Base-by-base conservation (phyloP, 352 stramenopile species). In the Albugo laibachii region DNA sequence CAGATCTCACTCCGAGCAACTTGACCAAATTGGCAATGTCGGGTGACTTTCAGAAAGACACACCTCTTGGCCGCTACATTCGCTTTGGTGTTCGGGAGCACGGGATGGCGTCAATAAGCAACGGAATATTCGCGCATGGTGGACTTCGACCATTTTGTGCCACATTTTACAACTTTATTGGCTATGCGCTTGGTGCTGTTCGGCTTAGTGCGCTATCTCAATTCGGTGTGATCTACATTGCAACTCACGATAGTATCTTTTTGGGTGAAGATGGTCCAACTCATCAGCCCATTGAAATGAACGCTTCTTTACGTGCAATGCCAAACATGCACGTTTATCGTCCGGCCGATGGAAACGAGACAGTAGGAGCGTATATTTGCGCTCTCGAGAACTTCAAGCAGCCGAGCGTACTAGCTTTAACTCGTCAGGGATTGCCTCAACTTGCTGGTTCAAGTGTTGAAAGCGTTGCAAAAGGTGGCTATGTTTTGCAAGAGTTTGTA, bases 101-200 rank as follows among this genome's bases (percentile, higher is more conserved):
- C 66, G 94, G 66, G 42, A 99, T 99, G 96, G 85, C 86, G 36
- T 89, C 94, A 15, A 96, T 99, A 54, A 95, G 68, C 52, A 99
- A 99, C 65, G 96, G 96, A 59, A 75, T 99, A 47, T 97, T 96
- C 66, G 92, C 95, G 11, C 96, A 99, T 66, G 95, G 95, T 48
- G 92, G 84, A 41, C 68, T 97, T 41, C 84, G 84, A 70, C 95
- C 96, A 39, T 99, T 98, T 73, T 97, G 93, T 68, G 95, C 95
- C 41, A 99, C 96, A 36, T 99, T 99, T 71, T 93, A 99, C 62
- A 97, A 97, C 72, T 99, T 99, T 73, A 95, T 96, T 56, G 94
- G 94, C 48, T 99, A 99, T 62, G 92, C 86, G 15, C 58, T 97
- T 37, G 95, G 95, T 50, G 79, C 86, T 20, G 91, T 98, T 54